phyloP scores from a whole-genome alignment of 202 grass and related monocot genomes.

The Carex arenaria region DNA sequence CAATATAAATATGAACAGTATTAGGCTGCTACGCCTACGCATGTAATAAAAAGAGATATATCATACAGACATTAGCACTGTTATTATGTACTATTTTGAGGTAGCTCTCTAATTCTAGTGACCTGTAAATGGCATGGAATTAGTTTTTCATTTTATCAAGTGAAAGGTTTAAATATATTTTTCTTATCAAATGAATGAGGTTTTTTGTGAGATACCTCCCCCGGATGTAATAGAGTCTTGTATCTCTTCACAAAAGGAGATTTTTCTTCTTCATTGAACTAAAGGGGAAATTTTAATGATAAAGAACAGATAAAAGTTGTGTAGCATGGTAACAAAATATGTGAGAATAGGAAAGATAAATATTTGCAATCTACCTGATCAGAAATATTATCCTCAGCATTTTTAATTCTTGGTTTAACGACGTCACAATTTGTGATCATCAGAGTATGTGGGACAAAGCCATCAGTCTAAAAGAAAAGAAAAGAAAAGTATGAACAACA shows the following conservation, averaged over 20 bases:
- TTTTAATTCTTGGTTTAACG: slow-evolving; percentile 81
- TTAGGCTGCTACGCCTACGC: too few species aligned
- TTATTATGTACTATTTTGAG: slow-evolving; percentile 44
- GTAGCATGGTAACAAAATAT: not conserved
- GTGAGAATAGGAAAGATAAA: slow-evolving; percentile 1
- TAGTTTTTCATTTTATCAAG: slow-evolving; percentile 1
- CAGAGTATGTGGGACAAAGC: slow-evolving; percentile 78
- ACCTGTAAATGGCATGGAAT: slow-evolving; percentile 48
- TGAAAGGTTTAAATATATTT: not conserved
- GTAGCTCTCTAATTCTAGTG: slow-evolving; percentile 96
- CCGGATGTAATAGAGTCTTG: slow-evolving; percentile 93
- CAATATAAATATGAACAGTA: too few species aligned
- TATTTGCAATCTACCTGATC: slow-evolving; percentile 45
- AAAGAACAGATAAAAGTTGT: slow-evolving; percentile 3
- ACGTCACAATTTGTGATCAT: slow-evolving; percentile 94
- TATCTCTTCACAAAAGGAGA: slow-evolving; percentile 94
- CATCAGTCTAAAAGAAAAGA: slow-evolving; percentile 54
- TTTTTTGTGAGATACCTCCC: slow-evolving; percentile 46
- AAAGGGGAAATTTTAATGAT: not conserved
- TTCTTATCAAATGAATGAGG: not conserved
- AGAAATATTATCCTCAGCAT: too few species aligned
- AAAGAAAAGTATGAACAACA: not conserved
- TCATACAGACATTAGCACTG: too few species aligned
- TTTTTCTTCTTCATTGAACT: slow-evolving; percentile 90
- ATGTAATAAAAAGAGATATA: too few species aligned